Percentiles rank a stretch among this genome's conserved stretches.
Evolutionary conservation across 306 rosid genomes (phyloP).

Genomic region (Cicer arietinum): DNA sequence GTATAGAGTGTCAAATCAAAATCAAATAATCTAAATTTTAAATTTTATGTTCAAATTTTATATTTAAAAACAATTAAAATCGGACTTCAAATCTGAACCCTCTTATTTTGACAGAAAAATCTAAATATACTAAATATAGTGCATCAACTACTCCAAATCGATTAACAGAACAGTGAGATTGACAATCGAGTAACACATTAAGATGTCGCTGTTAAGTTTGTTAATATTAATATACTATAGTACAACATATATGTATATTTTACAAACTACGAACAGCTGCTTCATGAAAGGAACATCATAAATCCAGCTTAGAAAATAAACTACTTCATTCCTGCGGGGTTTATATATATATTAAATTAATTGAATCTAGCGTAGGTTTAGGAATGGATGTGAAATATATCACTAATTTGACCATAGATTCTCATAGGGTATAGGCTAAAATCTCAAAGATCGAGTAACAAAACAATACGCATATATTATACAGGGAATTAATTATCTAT

Average conservation of each 20-base stretch:
- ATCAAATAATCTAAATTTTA: too few relatives aligned
- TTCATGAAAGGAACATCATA: constrained; percentile 31
- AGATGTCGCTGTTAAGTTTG: constrained; percentile 6
- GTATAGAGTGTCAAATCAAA: too few relatives aligned
- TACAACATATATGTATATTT: neutral
- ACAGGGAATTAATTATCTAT: constrained; percentile 44
- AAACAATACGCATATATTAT: constrained; percentile 17
- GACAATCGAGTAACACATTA: constrained; percentile 5
- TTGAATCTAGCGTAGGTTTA: constrained; percentile 23
- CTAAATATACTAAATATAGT: too few relatives aligned
- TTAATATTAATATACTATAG: neutral
- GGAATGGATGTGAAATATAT: constrained; percentile 29
- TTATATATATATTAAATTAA: neutral
- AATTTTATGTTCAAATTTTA: too few relatives aligned
- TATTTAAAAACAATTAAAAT: too few relatives aligned
- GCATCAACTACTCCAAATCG: too few relatives aligned
- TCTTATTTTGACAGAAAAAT: too few relatives aligned
- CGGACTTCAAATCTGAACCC: too few relatives aligned
- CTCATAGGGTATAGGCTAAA: constrained; percentile 33
- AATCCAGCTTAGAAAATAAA: constrained; percentile 34
- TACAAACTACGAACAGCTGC: constrained; percentile 25
- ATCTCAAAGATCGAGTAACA: constrained; percentile 42
- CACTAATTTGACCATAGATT: constrained; percentile 45
- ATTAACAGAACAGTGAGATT: constrained; percentile 3
- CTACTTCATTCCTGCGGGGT: constrained; percentile 34